Conservation (phyloP, 2,329 filamentous ascomycete species). For the Hymenoscyphus fraxineus region DNA sequence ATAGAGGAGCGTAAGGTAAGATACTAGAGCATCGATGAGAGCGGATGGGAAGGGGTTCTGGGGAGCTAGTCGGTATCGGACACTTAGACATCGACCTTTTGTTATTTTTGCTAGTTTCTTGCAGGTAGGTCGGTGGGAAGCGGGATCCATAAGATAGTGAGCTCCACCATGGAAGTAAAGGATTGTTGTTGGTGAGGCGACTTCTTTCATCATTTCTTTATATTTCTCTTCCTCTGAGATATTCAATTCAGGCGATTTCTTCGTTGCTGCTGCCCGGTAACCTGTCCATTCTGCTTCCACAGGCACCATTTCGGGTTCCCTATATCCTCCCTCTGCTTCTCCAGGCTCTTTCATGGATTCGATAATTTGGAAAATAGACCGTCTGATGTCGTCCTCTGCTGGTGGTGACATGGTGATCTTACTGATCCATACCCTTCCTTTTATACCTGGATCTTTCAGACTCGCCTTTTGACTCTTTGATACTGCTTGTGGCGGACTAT, state of each 20-base stretch:
- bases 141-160: conserved; percentile 68
- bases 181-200: conserved; percentile 57
- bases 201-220: conserved; percentile 62
- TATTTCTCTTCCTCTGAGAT: conserved; percentile 64
- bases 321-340: conserved; percentile 35
- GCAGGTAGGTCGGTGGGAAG: conserved; percentile 56
- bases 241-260: conserved; percentile 48
- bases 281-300: conserved; percentile 76
- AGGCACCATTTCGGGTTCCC: conserved; percentile 49
- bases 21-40: conserved; percentile 66
- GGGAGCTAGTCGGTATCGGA: conserved; percentile 72
- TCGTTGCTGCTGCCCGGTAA: conserved; percentile 53
- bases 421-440: conserved; percentile 78
- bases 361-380: conserved; percentile 56
- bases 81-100: conserved; percentile 54
- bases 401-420: conserved; percentile 62
- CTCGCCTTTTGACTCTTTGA: conserved; percentile 60
- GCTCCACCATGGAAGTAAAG: conserved; percentile 76
- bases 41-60: conserved; percentile 72
- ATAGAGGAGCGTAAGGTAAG: conserved; percentile 68
- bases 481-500: conserved; percentile 40
- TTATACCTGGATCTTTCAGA: conserved; percentile 62
- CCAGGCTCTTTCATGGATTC: conserved; percentile 45
- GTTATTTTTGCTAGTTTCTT: conserved; percentile 63
- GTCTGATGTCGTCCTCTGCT: conserved; percentile 50